These are phyloP conservation scores for Musa itinerans DNA, from an alignment of 176 grass and related monocot species.

Conservation along the genomic window DNA sequence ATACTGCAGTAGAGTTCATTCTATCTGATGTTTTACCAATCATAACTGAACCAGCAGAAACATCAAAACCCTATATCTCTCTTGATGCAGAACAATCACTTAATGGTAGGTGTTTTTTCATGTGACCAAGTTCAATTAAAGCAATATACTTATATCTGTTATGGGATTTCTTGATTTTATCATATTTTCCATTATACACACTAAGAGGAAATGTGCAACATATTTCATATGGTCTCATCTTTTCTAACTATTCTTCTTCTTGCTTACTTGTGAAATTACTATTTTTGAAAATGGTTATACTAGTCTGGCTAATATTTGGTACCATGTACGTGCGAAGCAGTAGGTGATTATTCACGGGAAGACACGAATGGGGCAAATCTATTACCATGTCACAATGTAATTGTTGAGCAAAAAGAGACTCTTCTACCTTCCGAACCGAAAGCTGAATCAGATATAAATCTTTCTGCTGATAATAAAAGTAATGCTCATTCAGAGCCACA, in stretches of 20 bases:
- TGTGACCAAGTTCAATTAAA: background rate
- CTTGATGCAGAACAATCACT: background rate
- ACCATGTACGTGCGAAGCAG: background rate
- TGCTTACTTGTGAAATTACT: background rate
- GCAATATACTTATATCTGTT: background rate
- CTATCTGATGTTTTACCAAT: conserved; percentile 33
- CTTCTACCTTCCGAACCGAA: background rate
- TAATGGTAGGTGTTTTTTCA: background rate
- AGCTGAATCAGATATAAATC: background rate
- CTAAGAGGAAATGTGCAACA: background rate
- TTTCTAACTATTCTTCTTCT: background rate
- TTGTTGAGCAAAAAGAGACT: background rate
- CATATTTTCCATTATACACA: background rate
- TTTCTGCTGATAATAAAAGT: background rate
- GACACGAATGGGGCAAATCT: background rate
- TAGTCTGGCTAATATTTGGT: background rate
- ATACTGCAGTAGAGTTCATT: conserved; percentile 31
- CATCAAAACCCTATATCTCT: background rate
- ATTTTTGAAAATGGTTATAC: background rate
- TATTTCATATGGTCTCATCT: background rate
- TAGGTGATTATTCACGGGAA: background rate
- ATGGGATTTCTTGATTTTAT: background rate
- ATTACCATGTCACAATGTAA: background rate
- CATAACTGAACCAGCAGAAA: background rate
- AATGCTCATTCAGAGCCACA: background rate